phyloP scores from a whole-genome alignment of 306 rosid species.

The Vicia villosa region DNA sequence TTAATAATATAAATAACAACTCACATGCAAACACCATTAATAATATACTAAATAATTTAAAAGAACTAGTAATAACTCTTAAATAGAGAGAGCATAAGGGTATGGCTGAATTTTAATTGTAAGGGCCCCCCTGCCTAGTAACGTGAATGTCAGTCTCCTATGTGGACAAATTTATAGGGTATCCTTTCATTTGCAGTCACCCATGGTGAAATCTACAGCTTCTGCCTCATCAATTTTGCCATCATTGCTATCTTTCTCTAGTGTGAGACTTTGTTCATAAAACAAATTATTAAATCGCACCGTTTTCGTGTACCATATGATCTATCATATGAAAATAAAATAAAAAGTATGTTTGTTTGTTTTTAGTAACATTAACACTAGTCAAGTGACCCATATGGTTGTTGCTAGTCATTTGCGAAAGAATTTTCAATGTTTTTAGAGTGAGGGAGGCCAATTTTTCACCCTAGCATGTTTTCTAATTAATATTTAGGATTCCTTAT shows the following conservation, averaged over 20 bases:
- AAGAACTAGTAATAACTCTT: no score
- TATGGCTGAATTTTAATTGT: neutral
- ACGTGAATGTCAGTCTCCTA: neutral
- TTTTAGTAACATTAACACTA: neutral
- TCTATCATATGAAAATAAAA: neutral
- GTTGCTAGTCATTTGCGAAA: neutral
- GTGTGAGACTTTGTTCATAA: neutral
- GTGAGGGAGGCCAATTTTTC: neutral
- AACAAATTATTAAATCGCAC: neutral
- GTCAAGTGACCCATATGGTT: neutral
- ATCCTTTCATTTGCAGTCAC: neutral
- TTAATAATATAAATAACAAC: no score
- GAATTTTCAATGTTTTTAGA: neutral
- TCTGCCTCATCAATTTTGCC: conserved; percentile 10
- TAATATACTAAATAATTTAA: no score
- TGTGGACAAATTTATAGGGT: no score
- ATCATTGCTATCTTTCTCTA: neutral
- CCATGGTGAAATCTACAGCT: neutral
- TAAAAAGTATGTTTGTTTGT: neutral
- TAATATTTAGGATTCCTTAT: no score
- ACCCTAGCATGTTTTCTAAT: no score
- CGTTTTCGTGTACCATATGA: neutral
- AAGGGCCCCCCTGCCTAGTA: neutral
- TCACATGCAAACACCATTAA: no score
- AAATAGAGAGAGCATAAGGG: neutral